Evolutionary conservation across 2,329 filamentous ascomycete species (phyloP), one percentile per base, ranked within the genome.

Genomic region (Fusarium phyllophilum): DNA sequence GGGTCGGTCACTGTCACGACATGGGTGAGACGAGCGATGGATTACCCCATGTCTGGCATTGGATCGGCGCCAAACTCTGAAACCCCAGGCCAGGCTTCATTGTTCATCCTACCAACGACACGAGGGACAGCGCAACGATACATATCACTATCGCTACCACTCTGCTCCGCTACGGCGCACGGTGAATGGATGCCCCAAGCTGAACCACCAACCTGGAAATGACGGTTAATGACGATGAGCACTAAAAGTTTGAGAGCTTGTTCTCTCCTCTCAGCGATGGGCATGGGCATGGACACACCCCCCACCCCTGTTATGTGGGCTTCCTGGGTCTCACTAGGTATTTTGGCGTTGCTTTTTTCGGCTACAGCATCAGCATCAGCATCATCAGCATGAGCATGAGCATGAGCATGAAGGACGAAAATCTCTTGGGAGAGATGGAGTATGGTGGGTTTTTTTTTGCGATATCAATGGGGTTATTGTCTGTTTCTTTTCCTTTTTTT

Each of bases 391-490:
- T 51, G 12, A 51, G 31, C 57, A 60, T 52, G 13, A 52, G 45
- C 46, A 48, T 58, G 20, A 44, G 54, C 65, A 66, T 61, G 41
- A 48, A 54, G 55, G 45, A 45, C 45, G 31, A 41, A 64, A 61
- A 66, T 41, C 44, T 62, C 24, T 39, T n/a, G 11, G 52, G 59
- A 67, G 42, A 66, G 36, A 57, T 59, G 74, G 72, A 77, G 72
- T 68, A 63, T 45, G 42, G 54, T n/a, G 66, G 63, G 70, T 54
- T 72, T 54, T 54, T 54, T 29, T 31, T 59, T 71, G 67, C 57
- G 62, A 73, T 76, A 67, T 72, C 72, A 61, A 68, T 68, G 41
- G 34, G 42, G 63, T 68, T 44, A 48, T 36, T 69, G 66, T 63
- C 42, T 18, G 51, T 57, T 36, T 44, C 57, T 41, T 55, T 55